Evolutionary conservation across 2,329 filamentous ascomycete species (phyloP), one percentile per base, ranked within the genome.

Genomic region (Aspergillus thermomutatus): DNA sequence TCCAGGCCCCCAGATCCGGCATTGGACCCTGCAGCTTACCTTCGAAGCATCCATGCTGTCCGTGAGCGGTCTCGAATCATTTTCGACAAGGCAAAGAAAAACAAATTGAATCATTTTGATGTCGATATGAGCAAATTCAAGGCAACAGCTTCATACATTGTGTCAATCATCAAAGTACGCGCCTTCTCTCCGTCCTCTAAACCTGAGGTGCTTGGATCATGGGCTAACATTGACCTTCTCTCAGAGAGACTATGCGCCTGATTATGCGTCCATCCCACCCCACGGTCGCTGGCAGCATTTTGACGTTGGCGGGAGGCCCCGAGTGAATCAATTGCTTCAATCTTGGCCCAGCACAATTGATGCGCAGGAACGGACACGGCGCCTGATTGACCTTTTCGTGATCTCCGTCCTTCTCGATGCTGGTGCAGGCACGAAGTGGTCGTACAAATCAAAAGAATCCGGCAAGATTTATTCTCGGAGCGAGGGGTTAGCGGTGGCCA

Each of bases 371-470:
- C 68, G 79, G 2, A 81, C 81, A 0, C 80, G 83, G 11, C 79
- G 83, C 0, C 69, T 87, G 28, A 80, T 86, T 52, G 85, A 87
- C 57, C 72, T 87, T 10, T 87, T 87, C 67, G 79, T 87, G 40
- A 82, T 86, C 1, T 85, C 83, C 0, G 83, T 86, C 3, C 75
- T 86, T 34, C 72, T 86, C 0, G 83, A 86, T 60, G 83, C 94
- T 4, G 94, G 94, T 43, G 92, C 94, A 1, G 94, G 94, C 43
- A 93, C 87, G 2, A 83, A 86, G 63, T 99, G 94, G 94, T 88
- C 87, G 64, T 99, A 96, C 78, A 94, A 90, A 79, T 96, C 91
- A 70, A 87, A 87, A 61, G 92, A 96, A 69, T 95, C 92, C 62
- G 91, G 90, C 55, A 88, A 87, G 60, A 75, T 89, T 43, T 97